phyloP scores from a whole-genome alignment of 2,329 filamentous ascomycete genomes.

The Aureobasidium musti region DNA sequence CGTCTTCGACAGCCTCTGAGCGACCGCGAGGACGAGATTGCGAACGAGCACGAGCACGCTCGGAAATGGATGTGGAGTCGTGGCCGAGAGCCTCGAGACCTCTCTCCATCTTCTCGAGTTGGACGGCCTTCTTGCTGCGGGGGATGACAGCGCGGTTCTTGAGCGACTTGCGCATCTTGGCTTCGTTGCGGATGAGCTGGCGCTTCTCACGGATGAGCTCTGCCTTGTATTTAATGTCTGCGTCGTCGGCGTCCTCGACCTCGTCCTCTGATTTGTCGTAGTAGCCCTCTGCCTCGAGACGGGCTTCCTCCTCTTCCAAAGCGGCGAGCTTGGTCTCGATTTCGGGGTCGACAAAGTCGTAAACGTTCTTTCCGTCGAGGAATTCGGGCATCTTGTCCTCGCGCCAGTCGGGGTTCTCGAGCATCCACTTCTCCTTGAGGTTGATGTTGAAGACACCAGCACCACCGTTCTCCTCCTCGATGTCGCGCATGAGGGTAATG shows the following conservation, averaged over 20 bases:
- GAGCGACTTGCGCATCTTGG: conserved; percentile 90
- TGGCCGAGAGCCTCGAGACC: conserved; percentile 83
- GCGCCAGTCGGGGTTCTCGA: conserved; percentile 91
- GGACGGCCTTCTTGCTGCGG: conserved; percentile 75
- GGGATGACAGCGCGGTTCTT: conserved; percentile 97
- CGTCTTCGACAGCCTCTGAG: conserved; percentile 59
- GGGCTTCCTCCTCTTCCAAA: conserved; percentile 93
- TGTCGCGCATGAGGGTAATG: conserved; percentile 75
- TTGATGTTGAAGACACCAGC: conserved; percentile 96
- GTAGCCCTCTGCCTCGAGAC: conserved; percentile 85
- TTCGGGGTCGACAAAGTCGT: conserved; percentile 95
- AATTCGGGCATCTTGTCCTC: conserved; percentile 94
- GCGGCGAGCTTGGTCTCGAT: conserved; percentile 91
- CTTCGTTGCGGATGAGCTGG: conserved; percentile 87
- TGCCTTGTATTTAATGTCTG: conserved; percentile 86
- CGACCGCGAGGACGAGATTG: conserved; percentile 65
- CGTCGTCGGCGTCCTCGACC: conserved; percentile 84
- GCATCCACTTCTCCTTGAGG: conserved; percentile 80
- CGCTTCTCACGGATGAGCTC: conserved; percentile 95
- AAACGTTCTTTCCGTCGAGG: conserved; percentile 93
- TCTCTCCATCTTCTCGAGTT: conserved; percentile 81
- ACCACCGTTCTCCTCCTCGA: conserved; percentile 90
- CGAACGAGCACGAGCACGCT: conserved; percentile 63
- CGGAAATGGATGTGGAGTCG: conserved; percentile 73
- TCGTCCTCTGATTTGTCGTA: conserved; percentile 74